Base-by-base conservation (phyloP, 257 asterid species). In the Sherardia arvensis region DNA sequence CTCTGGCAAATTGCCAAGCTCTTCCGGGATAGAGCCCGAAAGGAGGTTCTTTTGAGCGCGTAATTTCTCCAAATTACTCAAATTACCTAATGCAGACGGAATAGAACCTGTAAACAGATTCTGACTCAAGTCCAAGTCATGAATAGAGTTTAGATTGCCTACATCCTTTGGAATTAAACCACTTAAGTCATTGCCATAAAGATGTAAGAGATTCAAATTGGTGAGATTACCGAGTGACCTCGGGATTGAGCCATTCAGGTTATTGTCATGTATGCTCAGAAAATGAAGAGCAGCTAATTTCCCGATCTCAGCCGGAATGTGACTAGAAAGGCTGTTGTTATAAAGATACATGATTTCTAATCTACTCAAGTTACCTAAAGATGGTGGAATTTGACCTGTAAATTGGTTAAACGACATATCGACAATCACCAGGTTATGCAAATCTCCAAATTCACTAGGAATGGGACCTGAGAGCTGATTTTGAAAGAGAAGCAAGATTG, bases 161-260 rank as follows among this genome's bases (percentile, higher is more conserved):
- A 74, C 25, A 26, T 65, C 78, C 28, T 7, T 7, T 12, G 78
- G 72, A 45, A 74, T 64, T 3, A 62, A 48, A 25, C 75, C 75
- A 2, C 56, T 38, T 10, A 69, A 60, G 32, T 53, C 27, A 32
- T 72, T 72, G 5, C 2, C 1, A 55, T 70, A 55, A 20, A 61
- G 68, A 25, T 53, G 25, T n/a, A 69, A 59, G 11, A 17, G 22
- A 34, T 9, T 23, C 43, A 69, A 10, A 17, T 20, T 26, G 28
- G 49, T 15, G 4, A 12, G 20, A 17, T 54, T 64, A 7, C 62
- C 45, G 43, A 34, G 43, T 34, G 71, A 12, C 20, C 64, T 3
- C 1, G 64, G 71, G 28, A 66, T 56, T 17, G 26, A 21, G 17
- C 71, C 71, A 7, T 59, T n/a, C 1, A 73, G 60, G 9, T 36